Conservation (phyloP, 2,329 filamentous ascomycete species). For the Calonectria henricotiae region DNA sequence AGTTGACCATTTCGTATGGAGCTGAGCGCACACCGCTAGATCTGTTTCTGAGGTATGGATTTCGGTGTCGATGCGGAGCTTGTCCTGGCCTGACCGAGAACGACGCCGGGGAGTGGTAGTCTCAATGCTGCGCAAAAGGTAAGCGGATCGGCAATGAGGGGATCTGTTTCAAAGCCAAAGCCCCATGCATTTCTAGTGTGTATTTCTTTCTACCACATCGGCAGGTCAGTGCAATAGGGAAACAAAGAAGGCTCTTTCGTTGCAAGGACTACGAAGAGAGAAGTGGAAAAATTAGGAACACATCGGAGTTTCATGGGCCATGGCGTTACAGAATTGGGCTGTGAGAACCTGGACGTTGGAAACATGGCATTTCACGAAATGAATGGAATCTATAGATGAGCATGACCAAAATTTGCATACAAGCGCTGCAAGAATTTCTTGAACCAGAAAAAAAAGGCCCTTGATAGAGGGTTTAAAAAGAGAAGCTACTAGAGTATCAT, state of each 20-base stretch:
- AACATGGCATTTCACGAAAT: slow-evolving; percentile 14
- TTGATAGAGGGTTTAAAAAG: slow-evolving; percentile 14
- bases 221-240: background rate
- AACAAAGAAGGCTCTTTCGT: background rate
- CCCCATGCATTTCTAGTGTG: background rate
- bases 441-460: background rate
- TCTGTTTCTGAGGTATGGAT: slow-evolving; percentile 67
- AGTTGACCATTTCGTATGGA: slow-evolving; percentile 70
- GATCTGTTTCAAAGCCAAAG: background rate
- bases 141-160: background rate
- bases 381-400: slow-evolving; percentile 4
- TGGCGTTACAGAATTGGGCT: slow-evolving; percentile 1
- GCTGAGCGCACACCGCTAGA: slow-evolving; percentile 53
- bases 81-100: slow-evolving; percentile 57
- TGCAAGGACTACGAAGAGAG: background rate
- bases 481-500: slow-evolving; percentile 1
- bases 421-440: background rate
- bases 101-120: slow-evolving; percentile 43
- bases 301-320: background rate
- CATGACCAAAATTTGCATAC: background rate
- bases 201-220: too few species aligned
- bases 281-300: background rate
- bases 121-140: background rate
- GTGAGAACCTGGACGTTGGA: background rate
- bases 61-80: slow-evolving; percentile 67